Conservation (phyloP, 164 flowering plant species). For the Macadamia integrifolia region DNA sequence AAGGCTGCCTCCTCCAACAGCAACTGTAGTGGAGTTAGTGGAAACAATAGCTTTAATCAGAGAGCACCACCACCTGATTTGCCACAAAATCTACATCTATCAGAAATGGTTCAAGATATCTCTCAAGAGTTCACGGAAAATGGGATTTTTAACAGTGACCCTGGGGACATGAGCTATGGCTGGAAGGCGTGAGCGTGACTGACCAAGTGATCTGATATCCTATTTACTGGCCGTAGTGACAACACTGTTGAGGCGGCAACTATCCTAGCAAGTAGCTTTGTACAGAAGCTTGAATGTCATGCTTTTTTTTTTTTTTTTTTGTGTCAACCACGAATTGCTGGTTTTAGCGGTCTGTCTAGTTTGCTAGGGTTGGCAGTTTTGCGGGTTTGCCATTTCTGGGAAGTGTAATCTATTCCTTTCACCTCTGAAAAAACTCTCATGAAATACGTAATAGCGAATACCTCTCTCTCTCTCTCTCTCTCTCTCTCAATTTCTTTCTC, state of each 20-base stretch:
- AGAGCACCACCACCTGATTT: constrained; percentile 37
- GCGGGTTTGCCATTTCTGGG: constrained; percentile 16
- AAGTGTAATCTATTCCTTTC: constrained; percentile 12
- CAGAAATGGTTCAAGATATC: constrained; percentile 57
- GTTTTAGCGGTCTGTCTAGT: not conserved
- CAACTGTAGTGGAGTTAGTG: constrained; percentile 43
- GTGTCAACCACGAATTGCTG: not conserved
- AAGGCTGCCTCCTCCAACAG: constrained; percentile 46
- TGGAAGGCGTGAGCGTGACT: constrained; percentile 72
- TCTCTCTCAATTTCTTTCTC: no score
- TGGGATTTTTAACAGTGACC: constrained; percentile 53
- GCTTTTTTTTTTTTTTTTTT: not conserved
- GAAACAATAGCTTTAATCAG: constrained; percentile 34
- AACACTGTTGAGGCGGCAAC: not conserved
- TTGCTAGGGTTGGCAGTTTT: constrained; percentile 16
- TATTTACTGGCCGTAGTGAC: constrained; percentile 7
- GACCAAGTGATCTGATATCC: not conserved
- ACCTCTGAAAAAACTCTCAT: not conserved
- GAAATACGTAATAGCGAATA: not conserved
- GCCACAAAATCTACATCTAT: constrained; percentile 45
- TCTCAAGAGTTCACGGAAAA: constrained; percentile 53
- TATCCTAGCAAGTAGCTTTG: constrained; percentile 18
- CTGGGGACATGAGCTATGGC: constrained; percentile 50
- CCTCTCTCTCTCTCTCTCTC: no score
- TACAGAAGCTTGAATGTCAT: constrained; percentile 27